Base-by-base conservation (phyloP, 768 basidiomycete genomes). In the Leccinum arenicola region DNA sequence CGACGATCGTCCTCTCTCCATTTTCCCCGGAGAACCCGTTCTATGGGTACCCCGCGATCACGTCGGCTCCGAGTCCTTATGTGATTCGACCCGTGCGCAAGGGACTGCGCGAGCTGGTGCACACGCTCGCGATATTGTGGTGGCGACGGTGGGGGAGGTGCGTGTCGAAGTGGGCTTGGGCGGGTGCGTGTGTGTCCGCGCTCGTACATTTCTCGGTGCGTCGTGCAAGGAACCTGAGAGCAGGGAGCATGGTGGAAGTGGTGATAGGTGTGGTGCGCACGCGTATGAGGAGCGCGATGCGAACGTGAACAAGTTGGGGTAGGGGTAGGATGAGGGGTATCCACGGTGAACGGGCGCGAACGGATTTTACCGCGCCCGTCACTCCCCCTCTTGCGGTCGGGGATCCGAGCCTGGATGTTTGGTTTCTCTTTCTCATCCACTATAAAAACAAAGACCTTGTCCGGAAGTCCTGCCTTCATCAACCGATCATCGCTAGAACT, bases 21-120 rank as follows among this genome's bases (percentile, higher is more conserved):
- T 83, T 81, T 31, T 90, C 89, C 27, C 68, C 75, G 38, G 73
- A 82, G 43, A 91, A 90, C 62, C 90, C 90, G 1, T 91, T 86
- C 72, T 92, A 83, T 61, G 89, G 89, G 4, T 91, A 91, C 66
- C 87, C 89, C 6, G 77, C 78, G 12, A 33, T 63, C 43, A 45
- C 76, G 6, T 69, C 71, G 64, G 58, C 70, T 65, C 50, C 66
- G 23, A 53, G 50, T 8, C 73, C 79, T 15, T 74, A 79, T 52
- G 71, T 75, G 15, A 76, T 88, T 61, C 80, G 78, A 38, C 78
- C 84, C 68, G 86, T 87, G 40, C 87, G 85, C 35, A 81, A 83
- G 57, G 82, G 89, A 55, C 87, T 86, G 61, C 81, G 87, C 63
- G 88, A 90, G 68, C 79, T 92, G 25, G 66, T 78, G 21, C 78